Evolutionary conservation across 441 rosid genomes (phyloP).

Genomic region (Sinapis alba): DNA sequence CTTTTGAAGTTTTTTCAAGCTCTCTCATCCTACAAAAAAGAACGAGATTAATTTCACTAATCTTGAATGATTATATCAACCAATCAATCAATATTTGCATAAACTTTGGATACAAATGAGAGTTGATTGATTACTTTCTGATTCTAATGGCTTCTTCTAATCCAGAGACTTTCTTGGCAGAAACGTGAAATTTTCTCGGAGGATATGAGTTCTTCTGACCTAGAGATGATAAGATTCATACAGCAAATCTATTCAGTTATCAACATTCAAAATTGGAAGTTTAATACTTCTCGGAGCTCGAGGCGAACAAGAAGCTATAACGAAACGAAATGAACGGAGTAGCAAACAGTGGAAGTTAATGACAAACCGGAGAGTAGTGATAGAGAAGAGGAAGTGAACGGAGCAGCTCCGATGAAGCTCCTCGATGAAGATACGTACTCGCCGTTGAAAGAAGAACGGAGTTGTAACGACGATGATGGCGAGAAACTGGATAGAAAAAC

Average conservation of each 20-base stretch:
- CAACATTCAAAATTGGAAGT: neutral
- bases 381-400: slow-evolving; percentile 44
- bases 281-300: neutral
- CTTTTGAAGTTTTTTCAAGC: slow-evolving; percentile 46
- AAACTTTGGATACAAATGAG: neutral
- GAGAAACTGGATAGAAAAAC: slow-evolving; percentile 41
- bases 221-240: slow-evolving; percentile 29
- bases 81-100: neutral
- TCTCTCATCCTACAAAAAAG: slow-evolving; percentile 58
- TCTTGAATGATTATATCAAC: neutral
- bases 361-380: slow-evolving; percentile 46
- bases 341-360: neutral
- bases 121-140: slow-evolving; percentile 46
- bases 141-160: slow-evolving; percentile 80
- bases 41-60: neutral
- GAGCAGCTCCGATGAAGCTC: slow-evolving; percentile 44
- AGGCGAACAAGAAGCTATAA: neutral
- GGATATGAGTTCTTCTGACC: slow-evolving; percentile 40
- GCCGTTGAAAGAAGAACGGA: slow-evolving; percentile 43
- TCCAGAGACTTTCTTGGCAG: slow-evolving; percentile 58
- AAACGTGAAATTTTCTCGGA: slow-evolving; percentile 39
- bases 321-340: slow-evolving; percentile 15
- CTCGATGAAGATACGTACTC: slow-evolving; percentile 37
- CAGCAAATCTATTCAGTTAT: neutral
- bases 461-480: slow-evolving; percentile 39